Conservation (phyloP, 2,329 filamentous ascomycete species). For the Colletotrichum sp. region DNA sequence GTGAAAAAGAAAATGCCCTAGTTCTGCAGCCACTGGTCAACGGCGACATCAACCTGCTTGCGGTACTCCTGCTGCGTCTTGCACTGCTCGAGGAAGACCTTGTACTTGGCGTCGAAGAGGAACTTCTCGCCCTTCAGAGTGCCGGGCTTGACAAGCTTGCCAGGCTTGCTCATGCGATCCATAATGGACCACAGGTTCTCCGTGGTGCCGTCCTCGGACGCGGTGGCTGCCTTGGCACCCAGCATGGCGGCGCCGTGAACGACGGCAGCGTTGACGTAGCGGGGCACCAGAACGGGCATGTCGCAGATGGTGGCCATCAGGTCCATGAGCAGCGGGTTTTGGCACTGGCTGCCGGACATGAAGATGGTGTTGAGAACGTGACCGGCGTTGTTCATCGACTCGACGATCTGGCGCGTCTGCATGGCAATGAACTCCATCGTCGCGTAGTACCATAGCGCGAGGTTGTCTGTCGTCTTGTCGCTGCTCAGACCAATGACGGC, state of each 20-base stretch:
- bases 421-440: constrained; percentile 98
- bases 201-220: constrained; percentile 75
- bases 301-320: constrained; percentile 89
- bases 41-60: constrained; percentile 72
- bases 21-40: constrained; percentile 36
- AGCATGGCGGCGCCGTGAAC: constrained; percentile 99
- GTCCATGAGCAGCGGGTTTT: constrained; percentile 90
- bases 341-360: constrained; percentile 98
- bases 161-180: constrained; percentile 96
- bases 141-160: constrained; percentile 79
- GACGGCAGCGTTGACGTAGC: constrained; percentile 93
- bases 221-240: constrained; percentile 93
- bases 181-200: constrained; percentile 96
- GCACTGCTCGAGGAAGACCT: constrained; percentile 94
- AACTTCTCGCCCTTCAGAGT: constrained; percentile 76
- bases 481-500: constrained; percentile 85
- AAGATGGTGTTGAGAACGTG: constrained; percentile 92
- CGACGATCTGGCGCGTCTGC: constrained; percentile 94
- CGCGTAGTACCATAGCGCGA: constrained; percentile 91
- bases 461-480: constrained; percentile 84
- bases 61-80: constrained; percentile 84
- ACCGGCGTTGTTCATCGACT: constrained; percentile 89
- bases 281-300: constrained; percentile 92
- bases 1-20: not conserved
- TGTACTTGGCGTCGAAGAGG: constrained; percentile 87